Base-by-base conservation (phyloP, 2,329 filamentous ascomycete genomes). In the Calonectria hongkongensis region DNA sequence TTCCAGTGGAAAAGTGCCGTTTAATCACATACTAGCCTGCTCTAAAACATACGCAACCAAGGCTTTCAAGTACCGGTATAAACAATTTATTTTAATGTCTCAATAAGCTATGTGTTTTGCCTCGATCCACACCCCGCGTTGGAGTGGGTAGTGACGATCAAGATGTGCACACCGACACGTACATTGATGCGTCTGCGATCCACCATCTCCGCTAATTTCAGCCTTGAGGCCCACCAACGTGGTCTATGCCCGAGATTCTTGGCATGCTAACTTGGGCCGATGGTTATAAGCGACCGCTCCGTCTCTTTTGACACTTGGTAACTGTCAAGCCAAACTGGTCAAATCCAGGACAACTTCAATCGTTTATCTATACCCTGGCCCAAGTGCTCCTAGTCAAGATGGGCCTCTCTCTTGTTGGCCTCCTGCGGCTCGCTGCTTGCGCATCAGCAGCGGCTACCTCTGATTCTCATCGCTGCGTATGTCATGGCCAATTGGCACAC, bases 201-300 rank as follows among this genome's bases (percentile, higher is more conserved):
- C 54, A 60, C 54, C 25, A 41, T 60, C 36, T 41, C 13, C 18
- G 54, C 54, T 60, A 60, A 60, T 41, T 39, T 60, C 54, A 60
- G 33, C 54, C 33, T 21, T 60, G 54, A 41, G 54, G 33, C 33
- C 54, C 33, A 60, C 54, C 27, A 27, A 30, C 21, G 9, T 16
- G 15, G 54, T 27, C 33, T 60, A 21, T 60, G 21, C 36, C 54
- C 36, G 33, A 41, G 21, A 25, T 41, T 3, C 36, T 60, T 60
- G 33, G 54, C 36, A 60, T 60, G 21, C 21, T 8, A 60, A 39
- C 54, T 41, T 12, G 21, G 33, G n/a, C 13, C 2, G 30, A 39
- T 41, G 33, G 3, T 60, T 60, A 60, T 60, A 60, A 60, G 33
- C 18, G 54, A 28, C 33, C 7, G 21, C 21, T 9, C 39, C 36